Base-by-base conservation (phyloP, 2,329 filamentous ascomycete species). In the Pseudogymnoascus sp. region DNA sequence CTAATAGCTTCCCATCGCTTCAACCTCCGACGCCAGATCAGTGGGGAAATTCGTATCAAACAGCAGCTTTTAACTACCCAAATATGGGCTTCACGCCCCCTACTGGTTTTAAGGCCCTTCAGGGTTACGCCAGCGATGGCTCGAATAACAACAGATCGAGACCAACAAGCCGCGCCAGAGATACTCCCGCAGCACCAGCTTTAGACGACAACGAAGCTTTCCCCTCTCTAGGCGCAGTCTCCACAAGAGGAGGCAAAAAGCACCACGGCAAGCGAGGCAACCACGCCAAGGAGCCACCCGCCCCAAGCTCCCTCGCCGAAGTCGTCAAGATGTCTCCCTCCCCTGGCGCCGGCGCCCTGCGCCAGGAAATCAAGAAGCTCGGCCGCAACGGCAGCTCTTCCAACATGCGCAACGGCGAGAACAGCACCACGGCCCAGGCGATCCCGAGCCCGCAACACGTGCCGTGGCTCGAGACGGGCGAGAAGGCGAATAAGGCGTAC, bases 171-270 rank as follows among this genome's bases (percentile, higher is more conserved):
- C 85, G 92, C 34, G 79, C 77, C 77, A 68, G 73, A 71, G 82
- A 84, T n/a, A 83, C 83, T 26, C 83, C 84, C 30, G 79, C 83
- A 21, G 87, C 89, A 12, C 87, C 88, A 28, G 84, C 89, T 18
- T 85, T 96, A 21, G 92, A 97, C 70, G 94, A 99, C 68, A 92
- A 90, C 18, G 94, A 99, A 69, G 94, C 92, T 0, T 99, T 99
- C 68, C 94, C 94, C 6, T 89, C 88, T 7, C 80, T 99, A 2
- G 90, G 90, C 5, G 89, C 90, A 34, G 88, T 83, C 26, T 79
- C 83, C 57, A 76, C 80, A 23, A 94, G 94, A 71, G 83, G 84
- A 58, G 85, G 83, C 59, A 96, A 96, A 75, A 95, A 96, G 69
- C 90, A 95, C 70, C 90, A 96, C 70, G 92, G 91, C 34, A 96